Evolutionary conservation across 2,329 filamentous ascomycete genomes (phyloP).

Genomic region (Bipolaris cookei): DNA sequence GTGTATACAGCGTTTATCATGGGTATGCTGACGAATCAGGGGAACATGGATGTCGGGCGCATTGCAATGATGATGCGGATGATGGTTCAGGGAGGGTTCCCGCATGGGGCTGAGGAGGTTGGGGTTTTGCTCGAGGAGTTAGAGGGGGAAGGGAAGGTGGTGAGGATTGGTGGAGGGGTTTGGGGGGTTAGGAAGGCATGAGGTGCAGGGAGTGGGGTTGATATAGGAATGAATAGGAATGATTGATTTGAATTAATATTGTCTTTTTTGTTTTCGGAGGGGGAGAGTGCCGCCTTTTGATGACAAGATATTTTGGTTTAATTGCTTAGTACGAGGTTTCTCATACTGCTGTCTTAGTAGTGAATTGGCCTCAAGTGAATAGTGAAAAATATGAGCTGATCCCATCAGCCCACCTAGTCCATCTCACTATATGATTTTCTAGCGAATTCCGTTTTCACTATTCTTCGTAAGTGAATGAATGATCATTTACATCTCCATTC

Average conservation of each 20-base stretch:
- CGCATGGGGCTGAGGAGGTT: conserved; percentile 88
- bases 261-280: neutral
- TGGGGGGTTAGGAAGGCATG: conserved; percentile 40
- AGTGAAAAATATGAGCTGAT: too few species aligned
- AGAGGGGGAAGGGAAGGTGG: conserved; percentile 51
- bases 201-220: neutral
- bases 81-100: conserved; percentile 84
- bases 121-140: conserved; percentile 79
- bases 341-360: too few species aligned
- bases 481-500: too few species aligned
- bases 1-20: conserved; percentile 93
- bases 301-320: too few species aligned
- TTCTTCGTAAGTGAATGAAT: too few species aligned
- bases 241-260: neutral
- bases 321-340: too few species aligned
- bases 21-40: conserved; percentile 93
- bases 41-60: conserved; percentile 78
- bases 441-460: too few species aligned
- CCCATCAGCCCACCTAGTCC: too few species aligned
- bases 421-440: too few species aligned
- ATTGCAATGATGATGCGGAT: conserved; percentile 97
- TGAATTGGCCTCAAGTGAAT: too few species aligned
- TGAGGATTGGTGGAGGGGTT: conserved; percentile 40
- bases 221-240: neutral
- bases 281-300: too few species aligned